Evolutionary conservation across 768 basidiomycete genomes (phyloP).

Genomic region (Agrocybe praecox): DNA sequence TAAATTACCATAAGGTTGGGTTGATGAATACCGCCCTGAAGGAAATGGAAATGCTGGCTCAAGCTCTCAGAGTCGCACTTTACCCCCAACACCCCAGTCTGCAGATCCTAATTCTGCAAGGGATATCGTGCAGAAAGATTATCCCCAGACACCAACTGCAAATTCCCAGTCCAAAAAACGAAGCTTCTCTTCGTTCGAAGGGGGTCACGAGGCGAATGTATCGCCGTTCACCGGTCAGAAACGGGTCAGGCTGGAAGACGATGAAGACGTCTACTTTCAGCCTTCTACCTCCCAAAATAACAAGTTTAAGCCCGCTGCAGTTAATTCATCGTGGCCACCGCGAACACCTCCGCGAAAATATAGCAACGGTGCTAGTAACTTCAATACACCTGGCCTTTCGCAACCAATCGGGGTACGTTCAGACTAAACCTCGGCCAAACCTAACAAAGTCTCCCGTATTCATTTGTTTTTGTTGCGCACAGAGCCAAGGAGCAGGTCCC

Average conservation of each 20-base stretch:
- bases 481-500: neutral
- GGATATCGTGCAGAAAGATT: neutral
- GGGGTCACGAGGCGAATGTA: neutral
- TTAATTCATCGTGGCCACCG: neutral
- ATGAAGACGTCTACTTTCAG: neutral
- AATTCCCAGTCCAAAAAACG: neutral
- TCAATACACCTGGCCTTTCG: neutral
- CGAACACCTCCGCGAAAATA: neutral
- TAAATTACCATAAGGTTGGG: conserved; percentile 8
- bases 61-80: conserved; percentile 1
- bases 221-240: neutral
- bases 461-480: neutral
- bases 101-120: neutral
- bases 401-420: neutral
- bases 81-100: conserved; percentile 8
- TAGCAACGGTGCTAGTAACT: neutral
- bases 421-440: neutral
- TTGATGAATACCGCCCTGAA: neutral
- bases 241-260: neutral
- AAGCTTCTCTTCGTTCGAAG: neutral
- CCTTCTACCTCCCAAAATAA: neutral
- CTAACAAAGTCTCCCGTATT: neutral
- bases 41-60: neutral
- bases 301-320: neutral
- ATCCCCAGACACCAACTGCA: neutral